Base-by-base conservation (phyloP, 208 protist genomes). In the Wallacemonas rigidus region DNA sequence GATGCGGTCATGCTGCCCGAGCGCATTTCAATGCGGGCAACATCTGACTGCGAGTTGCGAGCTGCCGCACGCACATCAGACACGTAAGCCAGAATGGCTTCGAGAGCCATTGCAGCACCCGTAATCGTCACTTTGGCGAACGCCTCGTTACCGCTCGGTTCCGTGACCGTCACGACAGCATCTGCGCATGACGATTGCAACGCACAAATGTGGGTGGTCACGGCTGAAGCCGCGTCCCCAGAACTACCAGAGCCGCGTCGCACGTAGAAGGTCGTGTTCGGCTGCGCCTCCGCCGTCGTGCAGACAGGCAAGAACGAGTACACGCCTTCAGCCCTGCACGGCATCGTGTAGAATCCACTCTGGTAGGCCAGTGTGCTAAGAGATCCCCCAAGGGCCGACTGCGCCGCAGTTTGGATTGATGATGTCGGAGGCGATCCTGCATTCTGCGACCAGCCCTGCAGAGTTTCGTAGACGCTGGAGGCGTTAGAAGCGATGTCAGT, bases 61-160 rank as follows among this genome's bases (percentile, higher is more conserved):
- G 40, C 11, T 6, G 68, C 75, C 1, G 77, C 75, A 14, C 80
- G 79, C 14, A 83, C 82, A 40, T 73, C 79, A 3, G 76, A 72
- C 12, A 87, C 82, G 57, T 82, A 91, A 4, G 69, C 44, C 3
- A 91, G 80, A 15, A 84, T 72, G 7, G 83, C 82, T 75, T 91
- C 82, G 38, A 91, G 51, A 1, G 61, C 86, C 3, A 48, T 62
- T 1, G 78, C 57, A 15, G 77, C 69, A 41, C 69, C 71, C 0
- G 71, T 80, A 17, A 91, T 83, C 26, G n/a, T 77, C 17, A 91
- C 77, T 1, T 72, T 35, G 9, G 76, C 75, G 43, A 80, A 76
- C 2, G 11, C 50, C 4, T 74, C 39, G 11, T 39, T 47, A 15
- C 36, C 3, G 36, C 70, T 64, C 36, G 76, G 51, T 5, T 57